These are phyloP conservation scores for Bryoerythrophyllum caledonicum DNA, from an alignment of 225 moss, liverwort and hornwort genomes.

Conservation along the genomic window DNA sequence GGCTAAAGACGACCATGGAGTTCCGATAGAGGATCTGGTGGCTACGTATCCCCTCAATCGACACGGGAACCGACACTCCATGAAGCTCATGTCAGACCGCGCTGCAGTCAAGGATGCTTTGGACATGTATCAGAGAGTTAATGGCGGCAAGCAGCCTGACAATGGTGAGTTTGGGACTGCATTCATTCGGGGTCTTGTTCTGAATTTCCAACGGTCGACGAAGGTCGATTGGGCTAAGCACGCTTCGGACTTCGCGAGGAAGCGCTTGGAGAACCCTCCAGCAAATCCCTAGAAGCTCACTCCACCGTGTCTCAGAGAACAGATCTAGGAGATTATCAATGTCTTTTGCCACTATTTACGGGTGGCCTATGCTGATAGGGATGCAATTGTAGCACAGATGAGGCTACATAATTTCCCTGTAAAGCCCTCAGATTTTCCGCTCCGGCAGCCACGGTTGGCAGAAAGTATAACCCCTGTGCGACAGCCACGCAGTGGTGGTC, in stretches of 20 bases:
- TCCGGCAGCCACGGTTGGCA: neutral
- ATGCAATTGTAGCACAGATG: neutral
- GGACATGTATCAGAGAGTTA: constrained; percentile 10
- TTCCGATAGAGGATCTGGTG: neutral
- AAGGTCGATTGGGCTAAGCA: neutral
- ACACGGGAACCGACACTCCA: neutral
- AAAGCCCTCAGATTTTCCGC: neutral
- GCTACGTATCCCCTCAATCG: neutral
- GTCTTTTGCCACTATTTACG: neutral
- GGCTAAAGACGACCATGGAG: neutral
- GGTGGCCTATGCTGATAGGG: neutral
- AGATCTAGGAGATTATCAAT: no score
- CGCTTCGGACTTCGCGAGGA: neutral
- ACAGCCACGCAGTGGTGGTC: neutral
- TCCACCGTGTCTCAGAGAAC: no score
- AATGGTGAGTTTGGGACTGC: neutral
- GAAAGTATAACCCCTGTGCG: neutral
- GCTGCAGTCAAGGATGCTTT: neutral
- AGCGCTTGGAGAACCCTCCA: neutral
- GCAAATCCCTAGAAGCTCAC: no score
- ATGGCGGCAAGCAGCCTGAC: neutral
- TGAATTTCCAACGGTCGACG: neutral
- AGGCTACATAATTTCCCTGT: neutral
- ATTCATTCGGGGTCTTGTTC: neutral
- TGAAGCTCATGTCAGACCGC: neutral